Evolutionary conservation across 805 yeast species (phyloP).

Genomic region (Saturnispora quitensis): DNA sequence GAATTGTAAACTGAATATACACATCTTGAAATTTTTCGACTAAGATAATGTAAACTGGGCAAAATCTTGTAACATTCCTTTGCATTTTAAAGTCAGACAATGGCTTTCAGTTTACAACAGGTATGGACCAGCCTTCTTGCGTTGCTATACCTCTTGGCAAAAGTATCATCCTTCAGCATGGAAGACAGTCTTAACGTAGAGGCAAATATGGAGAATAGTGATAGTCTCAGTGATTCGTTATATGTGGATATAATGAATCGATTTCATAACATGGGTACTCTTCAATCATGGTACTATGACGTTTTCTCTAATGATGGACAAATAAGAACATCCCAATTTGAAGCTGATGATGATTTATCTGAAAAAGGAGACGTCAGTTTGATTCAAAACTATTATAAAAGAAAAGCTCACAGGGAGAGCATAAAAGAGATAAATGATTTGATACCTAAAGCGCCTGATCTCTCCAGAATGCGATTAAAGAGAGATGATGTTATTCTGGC

Average conservation of each 20-base stretch:
- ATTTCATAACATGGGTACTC: neutral
- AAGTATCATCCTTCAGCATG: neutral
- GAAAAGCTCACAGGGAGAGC: neutral
- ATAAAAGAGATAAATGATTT: neutral
- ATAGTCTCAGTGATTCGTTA: neutral
- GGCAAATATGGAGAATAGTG: neutral
- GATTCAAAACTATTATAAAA: neutral
- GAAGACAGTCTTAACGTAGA: neutral
- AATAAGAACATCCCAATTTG: neutral
- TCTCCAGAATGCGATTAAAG: neutral
- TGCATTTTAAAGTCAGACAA: neutral
- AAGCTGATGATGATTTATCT: neutral
- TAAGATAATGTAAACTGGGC: neutral
- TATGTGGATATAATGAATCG: constrained; percentile 1
- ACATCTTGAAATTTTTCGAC: neutral
- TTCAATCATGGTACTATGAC: neutral
- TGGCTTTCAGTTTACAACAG: neutral
- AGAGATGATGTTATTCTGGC: constrained; percentile 2
- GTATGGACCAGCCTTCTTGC: neutral
- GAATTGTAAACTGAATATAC: neutral
- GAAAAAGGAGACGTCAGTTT: neutral
- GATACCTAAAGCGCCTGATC: neutral
- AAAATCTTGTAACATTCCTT: too few relatives aligned
- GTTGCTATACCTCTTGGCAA: too few relatives aligned
- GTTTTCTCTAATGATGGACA: neutral